Evolutionary conservation across 2,329 filamentous ascomycete genomes (phyloP), one percentile per base, ranked within the genome.

Genomic region (Sodiomyces alkalinus): DNA sequence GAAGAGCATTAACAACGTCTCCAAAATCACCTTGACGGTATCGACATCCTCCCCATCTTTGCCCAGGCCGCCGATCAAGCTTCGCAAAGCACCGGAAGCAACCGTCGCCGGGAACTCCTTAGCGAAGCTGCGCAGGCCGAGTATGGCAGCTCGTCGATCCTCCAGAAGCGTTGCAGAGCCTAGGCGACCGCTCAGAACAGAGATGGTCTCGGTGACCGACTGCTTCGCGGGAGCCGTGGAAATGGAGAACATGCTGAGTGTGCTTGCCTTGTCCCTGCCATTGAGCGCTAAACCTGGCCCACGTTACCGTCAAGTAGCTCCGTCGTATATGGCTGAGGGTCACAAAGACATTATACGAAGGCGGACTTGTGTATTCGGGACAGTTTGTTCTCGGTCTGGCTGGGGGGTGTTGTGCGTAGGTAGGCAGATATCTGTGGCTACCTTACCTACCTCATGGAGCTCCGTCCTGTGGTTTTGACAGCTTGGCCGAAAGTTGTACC

Each of bases 71-170:
- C 71, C 74, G 40, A 98, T 96, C 32, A 98, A 64, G 32, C 80
- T 82, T 37, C 87, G 71, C 26, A 98, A 60, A n/a, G 86, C 82
- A 21, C 85, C 86, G 4, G 86, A 94, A 2, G 92, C 83, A 19
- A 98, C 90, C 6, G 86, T 92, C 10, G 92, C 92, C 20, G 90
- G 92, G 44, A 87, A 96, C 36, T 92, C 76, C 55, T 96, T 96
- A 22, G 90, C 83, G 52, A 98, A 96, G 56, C 86, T 94, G 42
- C 92, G 73, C 20, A 98, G 64, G 12, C 90, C 90, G 17, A 92
- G 69, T 26, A 98, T 93, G 25, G 90, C 86, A 31, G 83, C 86
- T 37, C 90, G 76, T 30, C 92, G 78, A 52, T 98, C 92, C 56
- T 98, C 90, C 22, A 98, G 70, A 11, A 98, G 67, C 1, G 85